Base-by-base conservation (phyloP, 1,284 basidiomycete genomes). In the Cutaneotrichosporon sp. region DNA sequence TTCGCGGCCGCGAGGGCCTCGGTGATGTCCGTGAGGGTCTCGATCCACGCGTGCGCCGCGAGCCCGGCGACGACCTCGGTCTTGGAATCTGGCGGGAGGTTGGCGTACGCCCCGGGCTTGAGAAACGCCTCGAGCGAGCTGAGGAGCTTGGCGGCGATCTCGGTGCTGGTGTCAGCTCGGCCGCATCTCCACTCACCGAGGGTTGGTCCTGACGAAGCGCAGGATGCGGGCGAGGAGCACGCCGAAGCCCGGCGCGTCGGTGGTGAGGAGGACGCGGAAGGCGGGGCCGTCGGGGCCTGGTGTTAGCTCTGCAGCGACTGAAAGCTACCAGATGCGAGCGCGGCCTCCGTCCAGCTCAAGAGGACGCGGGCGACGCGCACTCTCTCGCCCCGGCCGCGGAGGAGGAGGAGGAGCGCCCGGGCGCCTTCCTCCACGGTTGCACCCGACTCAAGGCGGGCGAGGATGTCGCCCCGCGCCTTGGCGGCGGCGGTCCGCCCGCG, bases 1-100 rank as follows among this genome's bases (percentile, higher is more conserved):
- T 75, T 76, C 4, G 67, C 59, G 1, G 69, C 65, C 3, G 75
- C 65, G 22, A 79, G 62, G 52, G 60, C 67, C 38, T 72, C 67
- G 43, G 75, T 54, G 2, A 61, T 63, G 1, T 43, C 25, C 0
- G 73, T 71, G 2, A 73, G 63, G 7, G 57, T 62, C 47, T 72
- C 69, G 3, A 79, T 70, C 75, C 76, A 80, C 11, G 47, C 45
- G 14, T 56, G 52, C 22, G 58, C 27, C 5, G 59, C 58, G 2
- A 75, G 49, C 2, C 52, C 51, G 10, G 55, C 54, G 2, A 69
- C 62, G 10, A 77, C 31, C 18, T 58, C 63, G 9, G 22, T 31
- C 10, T 56, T 25, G 58, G 43, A 31, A 29, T 34, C 29, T 14
- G 62, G 38, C 1, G 58, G 22, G 4, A 62, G 33, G 10, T 20